Conservation (phyloP, 2,329 filamentous ascomycete species). For the Neonectria ditissima region DNA sequence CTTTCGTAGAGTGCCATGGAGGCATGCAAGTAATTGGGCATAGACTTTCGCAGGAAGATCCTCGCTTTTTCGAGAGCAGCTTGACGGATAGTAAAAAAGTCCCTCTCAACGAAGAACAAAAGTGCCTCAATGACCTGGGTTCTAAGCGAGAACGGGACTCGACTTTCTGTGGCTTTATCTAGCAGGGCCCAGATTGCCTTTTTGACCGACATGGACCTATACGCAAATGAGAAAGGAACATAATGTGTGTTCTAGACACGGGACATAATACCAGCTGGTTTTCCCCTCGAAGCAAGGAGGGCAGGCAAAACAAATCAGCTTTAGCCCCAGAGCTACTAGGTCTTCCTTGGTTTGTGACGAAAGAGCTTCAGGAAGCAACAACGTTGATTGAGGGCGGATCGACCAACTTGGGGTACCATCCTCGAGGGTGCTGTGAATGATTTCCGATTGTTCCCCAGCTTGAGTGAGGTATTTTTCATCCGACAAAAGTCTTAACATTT, state of each 20-base stretch:
- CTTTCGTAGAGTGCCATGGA: conserved; percentile 48
- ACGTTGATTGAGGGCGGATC: conserved; percentile 23
- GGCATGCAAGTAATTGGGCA: conserved; percentile 49
- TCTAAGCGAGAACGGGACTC: conserved; percentile 30
- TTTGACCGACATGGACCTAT: conserved; percentile 43
- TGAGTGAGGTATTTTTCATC: conserved; percentile 27
- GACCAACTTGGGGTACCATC: conserved; percentile 39
- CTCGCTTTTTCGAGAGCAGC: conserved; percentile 43
- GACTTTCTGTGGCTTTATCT: conserved; percentile 28
- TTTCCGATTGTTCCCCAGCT: conserved; percentile 22
- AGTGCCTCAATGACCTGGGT: conserved; percentile 43
- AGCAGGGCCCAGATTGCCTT: conserved; percentile 45
- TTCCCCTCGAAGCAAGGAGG: conserved; percentile 51
- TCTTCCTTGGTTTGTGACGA: conserved; percentile 35
- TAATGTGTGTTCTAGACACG: rapidly evolving
- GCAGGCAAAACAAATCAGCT: conserved; percentile 45
- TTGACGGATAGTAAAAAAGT: conserved; percentile 42
- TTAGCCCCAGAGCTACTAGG: conserved; percentile 36
- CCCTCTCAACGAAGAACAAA: conserved; percentile 49
- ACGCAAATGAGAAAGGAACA: neutral
- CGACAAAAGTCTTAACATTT: conserved; percentile 34
- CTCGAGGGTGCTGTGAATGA: conserved; percentile 31
- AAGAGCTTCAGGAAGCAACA: neutral
- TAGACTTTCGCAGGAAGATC: conserved; percentile 40
- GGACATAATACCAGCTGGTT: conserved; percentile 41